Evolutionary conservation across 352 stramenopile species (phyloP), one percentile per base, ranked within the genome.

Genomic region (Sclerospora graminicola): DNA sequence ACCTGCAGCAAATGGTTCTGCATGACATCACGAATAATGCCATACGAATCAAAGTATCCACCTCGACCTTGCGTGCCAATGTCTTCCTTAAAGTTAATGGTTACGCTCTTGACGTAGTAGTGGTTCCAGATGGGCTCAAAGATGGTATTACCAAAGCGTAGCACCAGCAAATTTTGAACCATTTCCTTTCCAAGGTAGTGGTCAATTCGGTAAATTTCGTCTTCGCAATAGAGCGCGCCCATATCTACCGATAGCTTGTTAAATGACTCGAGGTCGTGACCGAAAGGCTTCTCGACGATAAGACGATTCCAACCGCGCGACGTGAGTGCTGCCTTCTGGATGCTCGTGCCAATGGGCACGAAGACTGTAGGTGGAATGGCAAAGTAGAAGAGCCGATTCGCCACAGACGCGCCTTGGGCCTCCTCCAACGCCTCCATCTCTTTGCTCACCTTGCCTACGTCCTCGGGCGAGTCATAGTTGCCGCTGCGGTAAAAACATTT

Each of bases 1-100:
- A 98, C 94, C 57, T 99, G 96, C 34, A 99, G 74, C 44, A 99
- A 69, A 64, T 99, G 96, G 74, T 99, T 99, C 62, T 97, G 93
- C 78, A 98, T 97, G 38, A 99, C 93, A 60, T 99, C 97, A 40
- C 97, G 85, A 54, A 99, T 98, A 61, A 99, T 99, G 14, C 95
- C 94, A 52, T 95, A 98, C 48, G 90, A 80, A 57, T 99, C 94
- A 66, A 98, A 99, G 65, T 98, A 99, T 2, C 93, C 94, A 16
- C 91, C 95, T 33, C 92, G 78, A 38, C 93, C 94, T 49, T 98
- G 73, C 7, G 91, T 98, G 31, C 92, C 94, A 54, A 99, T 97
- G 39, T 97, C 73, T 66, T 99, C 96, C 58, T 98, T 98, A 67
- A 96, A 98, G 16, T 90, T 98, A 28, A 99, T 95, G 32, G 86